phyloP scores from a whole-genome alignment of 2,329 filamentous ascomycete genomes.

The Paecilomyces formosus region DNA sequence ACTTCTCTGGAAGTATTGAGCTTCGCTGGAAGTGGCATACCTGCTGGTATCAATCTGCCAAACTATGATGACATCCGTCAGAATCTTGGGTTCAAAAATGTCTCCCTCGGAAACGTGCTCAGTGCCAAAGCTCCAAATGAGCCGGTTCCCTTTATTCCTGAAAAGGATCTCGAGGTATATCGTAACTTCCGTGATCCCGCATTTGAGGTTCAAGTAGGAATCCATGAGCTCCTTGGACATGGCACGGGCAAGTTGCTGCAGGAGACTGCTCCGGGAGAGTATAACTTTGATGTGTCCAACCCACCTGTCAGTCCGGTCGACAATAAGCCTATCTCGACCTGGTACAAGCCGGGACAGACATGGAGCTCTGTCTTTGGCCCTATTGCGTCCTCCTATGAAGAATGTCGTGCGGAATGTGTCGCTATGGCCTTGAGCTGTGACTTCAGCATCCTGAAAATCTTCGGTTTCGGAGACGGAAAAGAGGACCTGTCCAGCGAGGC shows the following conservation, averaged over 20 bases:
- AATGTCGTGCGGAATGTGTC: conserved; percentile 89
- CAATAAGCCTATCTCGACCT: conserved; percentile 68
- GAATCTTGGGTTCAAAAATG: conserved; percentile 60
- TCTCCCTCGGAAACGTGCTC: conserved; percentile 84
- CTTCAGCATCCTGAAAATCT: conserved; percentile 80
- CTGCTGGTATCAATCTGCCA: conserved; percentile 52
- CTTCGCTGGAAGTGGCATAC: conserved; percentile 61
- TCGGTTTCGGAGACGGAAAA: conserved; percentile 76
- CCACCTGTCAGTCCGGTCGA: conserved; percentile 76
- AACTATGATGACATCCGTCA: conserved; percentile 55
- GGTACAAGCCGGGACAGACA: conserved; percentile 92
- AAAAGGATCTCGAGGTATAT: conserved; percentile 69
- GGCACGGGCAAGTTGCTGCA: conserved; percentile 91
- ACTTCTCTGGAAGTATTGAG: conserved; percentile 87
- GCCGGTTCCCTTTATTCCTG: conserved; percentile 80
- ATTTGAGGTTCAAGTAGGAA: conserved; percentile 92
- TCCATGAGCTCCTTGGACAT: conserved; percentile 83
- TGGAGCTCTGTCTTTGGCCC: conserved; percentile 90
- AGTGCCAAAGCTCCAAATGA: conserved; percentile 88
- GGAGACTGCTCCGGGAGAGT: conserved; percentile 72
- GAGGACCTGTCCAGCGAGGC: conserved; percentile 66
- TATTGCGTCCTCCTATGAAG: conserved; percentile 82
- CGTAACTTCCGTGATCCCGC: conserved; percentile 76
- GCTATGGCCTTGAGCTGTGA: conserved; percentile 88
- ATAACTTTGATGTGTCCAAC: conserved; percentile 79